These are phyloP conservation scores for Brassica carinata DNA, from an alignment of 345 rosid species.

Conservation along the genomic window DNA sequence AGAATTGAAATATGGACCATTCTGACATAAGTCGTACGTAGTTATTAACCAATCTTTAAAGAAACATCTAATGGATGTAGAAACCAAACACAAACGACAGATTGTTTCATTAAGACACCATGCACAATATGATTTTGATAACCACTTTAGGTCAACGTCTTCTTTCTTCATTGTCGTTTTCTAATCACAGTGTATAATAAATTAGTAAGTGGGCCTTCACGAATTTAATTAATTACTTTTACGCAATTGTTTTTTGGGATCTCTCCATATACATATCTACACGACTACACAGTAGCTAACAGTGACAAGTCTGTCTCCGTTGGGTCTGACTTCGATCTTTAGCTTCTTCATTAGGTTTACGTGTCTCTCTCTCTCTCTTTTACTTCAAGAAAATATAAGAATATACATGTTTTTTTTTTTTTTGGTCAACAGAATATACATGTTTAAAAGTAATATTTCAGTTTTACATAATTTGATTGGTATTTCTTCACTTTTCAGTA, in stretches of 20 bases:
- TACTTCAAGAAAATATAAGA: neutral
- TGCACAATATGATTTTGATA: constrained; percentile 24
- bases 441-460: neutral
- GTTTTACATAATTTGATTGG: neutral
- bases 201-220: neutral
- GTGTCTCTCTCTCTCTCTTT: neutral
- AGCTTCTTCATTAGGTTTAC: constrained; percentile 18
- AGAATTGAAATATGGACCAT: neutral
- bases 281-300: constrained; percentile 2
- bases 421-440: neutral
- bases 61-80: constrained; percentile 9
- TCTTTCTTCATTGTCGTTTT: constrained; percentile 31
- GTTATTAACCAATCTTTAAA: constrained; percentile 7
- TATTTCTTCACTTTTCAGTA: neutral
- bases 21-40: constrained; percentile 14
- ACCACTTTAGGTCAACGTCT: constrained; percentile 34
- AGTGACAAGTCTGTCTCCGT: constrained; percentile 23
- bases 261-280: neutral
- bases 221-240: constrained; percentile 3
- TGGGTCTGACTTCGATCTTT: constrained; percentile 15
- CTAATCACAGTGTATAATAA: constrained; percentile 8
- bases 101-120: constrained; percentile 21
- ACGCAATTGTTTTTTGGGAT: constrained; percentile 3
- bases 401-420: neutral
- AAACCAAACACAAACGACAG: constrained; percentile 34